Conservation (phyloP, 345 rosid species). For the Trapa incisa region DNA sequence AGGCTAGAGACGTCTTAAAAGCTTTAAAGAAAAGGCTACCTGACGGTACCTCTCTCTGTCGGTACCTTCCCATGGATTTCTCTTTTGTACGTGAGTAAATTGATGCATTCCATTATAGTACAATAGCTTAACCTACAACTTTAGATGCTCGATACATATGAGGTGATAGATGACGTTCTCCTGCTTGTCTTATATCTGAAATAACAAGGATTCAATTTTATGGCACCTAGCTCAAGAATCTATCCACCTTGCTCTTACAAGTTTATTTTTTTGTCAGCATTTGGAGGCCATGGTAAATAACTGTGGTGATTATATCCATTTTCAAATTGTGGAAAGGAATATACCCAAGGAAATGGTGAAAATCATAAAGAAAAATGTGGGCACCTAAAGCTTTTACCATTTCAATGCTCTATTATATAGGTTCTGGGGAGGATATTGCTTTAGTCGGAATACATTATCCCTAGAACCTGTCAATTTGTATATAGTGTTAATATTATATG, state of each 20-base stretch:
- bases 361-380: conserved; percentile 75
- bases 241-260: background rate
- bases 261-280: conserved; percentile 30
- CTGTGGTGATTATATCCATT: conserved; percentile 81
- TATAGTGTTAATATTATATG: too few species aligned
- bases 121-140: background rate
- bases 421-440: background rate
- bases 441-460: background rate
- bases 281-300: conserved; percentile 92
- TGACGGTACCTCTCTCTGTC: conserved; percentile 74
- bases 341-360: conserved; percentile 79
- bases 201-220: background rate
- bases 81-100: background rate
- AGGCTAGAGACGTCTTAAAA: conserved; percentile 81
- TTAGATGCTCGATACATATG: background rate
- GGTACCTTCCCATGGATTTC: conserved; percentile 29
- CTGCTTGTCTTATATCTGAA: background rate
- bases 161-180: background rate
- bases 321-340: conserved; percentile 77
- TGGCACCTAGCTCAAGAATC: background rate
- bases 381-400: background rate
- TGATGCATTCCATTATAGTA: background rate
- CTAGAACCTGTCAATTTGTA: too few species aligned
- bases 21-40: conserved; percentile 82
- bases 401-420: background rate